Evolutionary conservation across 2,329 filamentous ascomycete species (phyloP).

Genomic region (Dactylellina leptospora): DNA sequence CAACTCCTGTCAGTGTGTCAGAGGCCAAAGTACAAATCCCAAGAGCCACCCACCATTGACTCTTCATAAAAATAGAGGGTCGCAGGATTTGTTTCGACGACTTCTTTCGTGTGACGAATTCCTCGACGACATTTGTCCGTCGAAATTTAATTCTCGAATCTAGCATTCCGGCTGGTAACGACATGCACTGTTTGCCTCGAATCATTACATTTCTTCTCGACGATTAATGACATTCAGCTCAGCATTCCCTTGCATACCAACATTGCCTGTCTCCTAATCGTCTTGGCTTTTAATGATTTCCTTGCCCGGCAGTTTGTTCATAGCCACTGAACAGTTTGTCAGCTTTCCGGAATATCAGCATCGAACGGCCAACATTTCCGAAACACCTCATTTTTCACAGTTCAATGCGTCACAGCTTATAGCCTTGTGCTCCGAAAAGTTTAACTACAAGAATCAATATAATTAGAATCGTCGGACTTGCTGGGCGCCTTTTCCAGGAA

Average conservation of each 20-base stretch:
- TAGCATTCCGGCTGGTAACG: conserved; percentile 8
- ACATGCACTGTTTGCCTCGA: conserved; percentile 31
- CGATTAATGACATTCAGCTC: conserved; percentile 11
- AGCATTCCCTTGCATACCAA: not conserved
- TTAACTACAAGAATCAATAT: conserved; percentile 3
- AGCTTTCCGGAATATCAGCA: conserved; percentile 17
- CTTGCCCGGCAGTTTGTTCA: conserved; percentile 43
- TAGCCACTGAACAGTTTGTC: conserved; percentile 11
- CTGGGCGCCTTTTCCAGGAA: conserved; percentile 12
- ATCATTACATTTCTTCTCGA: conserved; percentile 32
- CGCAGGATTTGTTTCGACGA: conserved; percentile 49
- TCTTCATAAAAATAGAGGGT: conserved; percentile 49
- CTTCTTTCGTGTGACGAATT: conserved; percentile 42
- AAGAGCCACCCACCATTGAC: conserved; percentile 36
- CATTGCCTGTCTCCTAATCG: conserved; percentile 8
- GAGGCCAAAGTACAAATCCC: conserved; percentile 44
- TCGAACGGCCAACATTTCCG: conserved; percentile 7
- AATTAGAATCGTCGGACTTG: conserved; percentile 18
- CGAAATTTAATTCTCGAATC: conserved; percentile 32
- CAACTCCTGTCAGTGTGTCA: conserved; percentile 48
- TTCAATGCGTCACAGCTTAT: conserved; percentile 23
- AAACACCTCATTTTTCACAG: conserved; percentile 17
- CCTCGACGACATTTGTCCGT: conserved; percentile 22
- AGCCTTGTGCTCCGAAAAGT: conserved; percentile 21
- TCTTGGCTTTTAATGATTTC: conserved; percentile 21